Percentiles rank a stretch among this genome's conserved stretches.
These are phyloP conservation scores for Thalassiosira livingstoniorum DNA, from an alignment of 352 stramenopile genomes.

Conservation along the genomic window DNA sequence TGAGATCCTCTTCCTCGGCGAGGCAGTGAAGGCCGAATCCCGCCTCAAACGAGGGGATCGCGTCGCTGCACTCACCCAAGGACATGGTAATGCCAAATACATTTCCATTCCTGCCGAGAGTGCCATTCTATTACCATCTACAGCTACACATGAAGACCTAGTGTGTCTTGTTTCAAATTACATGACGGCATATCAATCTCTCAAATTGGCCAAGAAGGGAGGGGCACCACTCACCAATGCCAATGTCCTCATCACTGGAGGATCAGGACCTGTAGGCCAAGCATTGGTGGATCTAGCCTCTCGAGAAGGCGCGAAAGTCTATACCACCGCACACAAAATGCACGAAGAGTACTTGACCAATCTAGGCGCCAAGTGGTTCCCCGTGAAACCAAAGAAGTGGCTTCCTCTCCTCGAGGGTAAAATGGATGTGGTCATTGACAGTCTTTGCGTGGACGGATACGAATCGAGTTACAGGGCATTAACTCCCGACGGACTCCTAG, in stretches of 20 bases:
- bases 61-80: constrained; percentile 61
- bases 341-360: constrained; percentile 60
- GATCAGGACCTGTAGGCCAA: constrained; percentile 64
- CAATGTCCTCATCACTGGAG: constrained; percentile 65
- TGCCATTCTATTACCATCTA: constrained; percentile 63
- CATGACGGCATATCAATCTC: constrained; percentile 72
- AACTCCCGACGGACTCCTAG: constrained; percentile 46
- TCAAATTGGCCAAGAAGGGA: constrained; percentile 59
- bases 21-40: constrained; percentile 15
- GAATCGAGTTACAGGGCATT: constrained; percentile 53
- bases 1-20: constrained; percentile 56
- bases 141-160: constrained; percentile 57
- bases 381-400: constrained; percentile 60
- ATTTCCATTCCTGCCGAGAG: constrained; percentile 52
- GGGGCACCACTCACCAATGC: constrained; percentile 20
- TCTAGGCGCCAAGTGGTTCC: constrained; percentile 55
- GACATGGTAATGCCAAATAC: constrained; percentile 72
- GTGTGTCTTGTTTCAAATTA: constrained; percentile 74
- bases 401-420: constrained; percentile 52
- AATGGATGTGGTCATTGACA: constrained; percentile 76
- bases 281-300: constrained; percentile 68
- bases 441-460: constrained; percentile 56
- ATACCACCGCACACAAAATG: constrained; percentile 55
- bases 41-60: constrained; percentile 54
- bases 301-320: constrained; percentile 60